These are phyloP conservation scores for Fusarium chaquense DNA, from an alignment of 2,329 filamentous ascomycete species.

Conservation along the genomic window DNA sequence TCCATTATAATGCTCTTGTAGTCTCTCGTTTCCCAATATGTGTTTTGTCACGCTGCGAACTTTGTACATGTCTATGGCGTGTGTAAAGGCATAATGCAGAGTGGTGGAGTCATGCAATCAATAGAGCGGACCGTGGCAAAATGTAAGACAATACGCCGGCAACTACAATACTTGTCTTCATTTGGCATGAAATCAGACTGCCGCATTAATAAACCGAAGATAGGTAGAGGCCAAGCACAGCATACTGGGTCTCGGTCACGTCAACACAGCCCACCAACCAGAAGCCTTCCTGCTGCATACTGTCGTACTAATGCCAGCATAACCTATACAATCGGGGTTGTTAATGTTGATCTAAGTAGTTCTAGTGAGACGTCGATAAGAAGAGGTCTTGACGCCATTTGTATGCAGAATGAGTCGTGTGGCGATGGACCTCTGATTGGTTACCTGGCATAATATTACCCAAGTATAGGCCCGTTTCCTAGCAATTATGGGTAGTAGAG, in stretches of 20 bases:
- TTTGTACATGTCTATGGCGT: no score
- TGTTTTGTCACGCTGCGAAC: no score
- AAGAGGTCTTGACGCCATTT: slow-evolving; percentile 28
- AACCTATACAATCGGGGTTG: background rate
- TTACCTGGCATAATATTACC: rapidly evolving
- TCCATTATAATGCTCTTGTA: no score
- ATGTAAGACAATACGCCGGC: no score
- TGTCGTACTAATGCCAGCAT: background rate
- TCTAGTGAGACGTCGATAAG: background rate
- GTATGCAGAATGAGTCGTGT: slow-evolving; percentile 13
- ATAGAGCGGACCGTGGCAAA: background rate
- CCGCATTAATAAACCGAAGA: background rate
- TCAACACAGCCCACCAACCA: slow-evolving; percentile 9
- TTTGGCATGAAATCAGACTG: background rate
- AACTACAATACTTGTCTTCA: background rate
- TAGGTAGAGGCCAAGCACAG: slow-evolving; percentile 17
- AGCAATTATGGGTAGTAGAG: background rate
- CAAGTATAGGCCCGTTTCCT: background rate
- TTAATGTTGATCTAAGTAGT: background rate
- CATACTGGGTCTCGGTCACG: slow-evolving; percentile 35
- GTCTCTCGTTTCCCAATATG: no score
- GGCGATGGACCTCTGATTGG: background rate
- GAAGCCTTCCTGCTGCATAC: background rate
- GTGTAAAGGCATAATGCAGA: no score
- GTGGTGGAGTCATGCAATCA: no score